Percentiles rank a stretch among this genome's conserved stretches.
Evolutionary conservation across 805 yeast genomes (phyloP).

Genomic region (Hanseniaspora hatyaiensis): DNA sequence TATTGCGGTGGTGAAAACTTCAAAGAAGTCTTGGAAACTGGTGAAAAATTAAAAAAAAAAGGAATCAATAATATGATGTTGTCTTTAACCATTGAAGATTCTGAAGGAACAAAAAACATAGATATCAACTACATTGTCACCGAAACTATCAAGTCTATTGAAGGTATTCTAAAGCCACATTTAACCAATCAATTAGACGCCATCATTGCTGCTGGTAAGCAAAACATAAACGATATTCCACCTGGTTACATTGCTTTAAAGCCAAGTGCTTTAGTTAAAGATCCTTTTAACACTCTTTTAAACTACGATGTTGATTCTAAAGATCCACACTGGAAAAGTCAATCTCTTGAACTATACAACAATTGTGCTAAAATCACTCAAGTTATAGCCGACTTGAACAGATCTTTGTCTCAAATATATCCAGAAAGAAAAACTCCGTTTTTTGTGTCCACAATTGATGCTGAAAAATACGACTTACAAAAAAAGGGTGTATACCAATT

Average conservation of each 20-base stretch:
- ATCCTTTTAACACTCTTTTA: constrained; percentile 62
- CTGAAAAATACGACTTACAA: constrained; percentile 81
- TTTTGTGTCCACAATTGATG: constrained; percentile 73
- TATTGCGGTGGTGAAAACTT: constrained; percentile 86
- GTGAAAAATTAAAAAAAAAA: constrained; percentile 50
- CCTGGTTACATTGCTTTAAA: constrained; percentile 88
- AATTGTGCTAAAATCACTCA: constrained; percentile 57
- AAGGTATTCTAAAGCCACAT: constrained; percentile 58
- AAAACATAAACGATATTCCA: constrained; percentile 55
- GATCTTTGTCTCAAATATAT: constrained; percentile 36
- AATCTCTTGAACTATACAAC: constrained; percentile 40
- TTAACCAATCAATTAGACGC: constrained; percentile 45
- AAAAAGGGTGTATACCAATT: constrained; percentile 74
- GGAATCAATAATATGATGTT: constrained; percentile 92
- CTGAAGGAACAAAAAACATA: constrained; percentile 59
- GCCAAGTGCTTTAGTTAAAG: constrained; percentile 76
- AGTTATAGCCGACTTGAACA: constrained; percentile 44
- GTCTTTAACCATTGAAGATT: constrained; percentile 85
- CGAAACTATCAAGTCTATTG: constrained; percentile 57
- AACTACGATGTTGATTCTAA: constrained; percentile 35
- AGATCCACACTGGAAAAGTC: constrained; percentile 40
- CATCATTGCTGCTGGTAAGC: constrained; percentile 23
- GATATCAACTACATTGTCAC: constrained; percentile 48
- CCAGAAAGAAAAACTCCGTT: constrained; percentile 63
- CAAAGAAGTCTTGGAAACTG: constrained; percentile 58